These are phyloP conservation scores for Trichoderma sp. DNA, from an alignment of 2,329 filamentous ascomycete species.

Conservation along the genomic window DNA sequence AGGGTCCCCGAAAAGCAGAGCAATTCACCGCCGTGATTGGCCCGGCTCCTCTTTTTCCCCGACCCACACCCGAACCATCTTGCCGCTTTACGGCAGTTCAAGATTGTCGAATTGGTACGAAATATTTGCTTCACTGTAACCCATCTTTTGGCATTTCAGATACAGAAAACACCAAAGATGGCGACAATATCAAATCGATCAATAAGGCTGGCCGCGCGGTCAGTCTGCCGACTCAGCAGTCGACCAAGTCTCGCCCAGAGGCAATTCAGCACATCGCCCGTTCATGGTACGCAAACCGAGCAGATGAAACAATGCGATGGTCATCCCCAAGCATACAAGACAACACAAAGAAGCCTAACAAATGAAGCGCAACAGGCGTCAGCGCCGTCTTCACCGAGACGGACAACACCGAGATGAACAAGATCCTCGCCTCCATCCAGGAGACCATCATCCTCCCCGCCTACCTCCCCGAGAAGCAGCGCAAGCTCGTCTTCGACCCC, in stretches of 20 bases:
- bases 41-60: slow-evolving; percentile 39
- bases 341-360: background rate
- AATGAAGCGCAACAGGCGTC: slow-evolving; percentile 36
- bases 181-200: slow-evolving; percentile 32
- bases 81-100: slow-evolving; percentile 15
- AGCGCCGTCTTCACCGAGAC: slow-evolving; percentile 53
- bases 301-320: too few species aligned
- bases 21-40: slow-evolving; percentile 49
- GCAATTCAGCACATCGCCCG: slow-evolving; percentile 40
- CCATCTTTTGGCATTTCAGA: background rate
- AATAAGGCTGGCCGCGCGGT: slow-evolving; percentile 36
- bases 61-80: slow-evolving; percentile 32
- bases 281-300: slow-evolving; percentile 39
- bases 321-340: too few species aligned
- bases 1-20: slow-evolving; percentile 25
- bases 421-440: slow-evolving; percentile 56
- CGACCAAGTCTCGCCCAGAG: slow-evolving; percentile 23
- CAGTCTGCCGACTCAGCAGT: slow-evolving; percentile 29
- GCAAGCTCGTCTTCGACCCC: slow-evolving; percentile 53
- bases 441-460: slow-evolving; percentile 63
- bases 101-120: slow-evolving; percentile 4
- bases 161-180: background rate
- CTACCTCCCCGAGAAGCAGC: slow-evolving; percentile 58
- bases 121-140: slow-evolving; percentile 24
- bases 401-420: slow-evolving; percentile 57